These are phyloP conservation scores for Geosmithia putterillii DNA, from an alignment of 2,329 filamentous ascomycete species.

Conservation along the genomic window DNA sequence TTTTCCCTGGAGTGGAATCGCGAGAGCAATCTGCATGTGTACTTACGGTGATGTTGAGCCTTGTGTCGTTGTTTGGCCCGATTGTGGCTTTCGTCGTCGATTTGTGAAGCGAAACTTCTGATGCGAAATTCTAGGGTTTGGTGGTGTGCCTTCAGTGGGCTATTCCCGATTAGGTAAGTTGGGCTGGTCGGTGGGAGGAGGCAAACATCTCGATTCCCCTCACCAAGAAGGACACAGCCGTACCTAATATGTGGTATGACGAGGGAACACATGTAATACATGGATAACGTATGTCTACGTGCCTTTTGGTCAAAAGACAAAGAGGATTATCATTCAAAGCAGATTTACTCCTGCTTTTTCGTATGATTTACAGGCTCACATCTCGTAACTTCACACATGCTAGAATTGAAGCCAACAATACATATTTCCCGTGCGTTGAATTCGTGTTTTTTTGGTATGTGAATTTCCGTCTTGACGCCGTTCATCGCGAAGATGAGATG, in stretches of 20 bases:
- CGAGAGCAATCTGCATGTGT: slow-evolving; percentile 2
- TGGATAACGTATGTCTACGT: too few relatives aligned
- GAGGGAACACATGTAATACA: too few relatives aligned
- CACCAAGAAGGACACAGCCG: not conserved
- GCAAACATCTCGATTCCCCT: not conserved
- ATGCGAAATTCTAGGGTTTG: slow-evolving; percentile 33
- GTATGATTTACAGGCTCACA: too few relatives aligned
- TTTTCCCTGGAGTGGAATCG: not conserved
- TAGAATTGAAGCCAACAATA: too few relatives aligned
- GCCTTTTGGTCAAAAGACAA: too few relatives aligned
- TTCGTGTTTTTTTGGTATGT: not conserved
- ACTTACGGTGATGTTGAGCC: slow-evolving; percentile 25
- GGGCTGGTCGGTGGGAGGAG: not conserved
- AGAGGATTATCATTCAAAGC: too few relatives aligned
- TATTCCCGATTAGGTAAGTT: slow-evolving; percentile 14
- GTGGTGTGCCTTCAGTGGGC: slow-evolving; percentile 17
- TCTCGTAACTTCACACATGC: too few relatives aligned
- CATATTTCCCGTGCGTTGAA: slow-evolving; percentile 17
- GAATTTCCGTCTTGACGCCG: slow-evolving; percentile 55
- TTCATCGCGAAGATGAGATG: slow-evolving; percentile 44
- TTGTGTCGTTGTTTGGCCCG: slow-evolving; percentile 17
- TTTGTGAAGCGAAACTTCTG: slow-evolving; percentile 25
- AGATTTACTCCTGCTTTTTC: too few relatives aligned
- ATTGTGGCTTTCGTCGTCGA: slow-evolving; percentile 15
- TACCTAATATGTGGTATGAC: too few relatives aligned